Base-by-base conservation (phyloP, 2,329 filamentous ascomycete genomes). In the Myotisia sp. region DNA sequence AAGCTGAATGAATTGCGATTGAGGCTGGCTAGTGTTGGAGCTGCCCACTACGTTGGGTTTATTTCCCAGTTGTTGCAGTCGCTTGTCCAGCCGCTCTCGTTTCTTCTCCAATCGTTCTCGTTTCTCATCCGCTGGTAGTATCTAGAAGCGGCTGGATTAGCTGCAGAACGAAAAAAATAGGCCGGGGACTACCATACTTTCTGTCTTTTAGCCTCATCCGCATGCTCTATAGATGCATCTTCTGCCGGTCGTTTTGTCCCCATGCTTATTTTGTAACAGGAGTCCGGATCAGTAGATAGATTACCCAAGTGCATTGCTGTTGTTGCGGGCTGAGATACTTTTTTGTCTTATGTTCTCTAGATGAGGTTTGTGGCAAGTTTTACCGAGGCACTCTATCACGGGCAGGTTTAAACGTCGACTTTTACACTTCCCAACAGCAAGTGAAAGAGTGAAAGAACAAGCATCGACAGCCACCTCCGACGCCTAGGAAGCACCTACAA, bases 1-100 rank as follows among this genome's bases (percentile, higher is more conserved):
- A 10, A 53, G 34, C 10, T 39, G 26, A 12, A 30, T 36, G 3
- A 53, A 37, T 13, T 41, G 47, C 22, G 40, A 39, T 34, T 37
- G 27, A 28, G n/a, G n/a, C n/a, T n/a, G n/a, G n/a, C n/a, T n/a
- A n/a, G n/a, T n/a, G n/a, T n/a, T n/a, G n/a, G n/a, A n/a, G n/a
- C n/a, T n/a, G n/a, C n/a, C n/a, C n/a, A n/a, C n/a, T n/a, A n/a
- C n/a, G n/a, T n/a, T n/a, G n/a, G n/a, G n/a, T n/a, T n/a, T n/a
- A n/a, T n/a, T n/a, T n/a, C n/a, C n/a, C n/a, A n/a, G n/a, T n/a
- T n/a, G n/a, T n/a, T n/a, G n/a, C n/a, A n/a, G n/a, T n/a, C n/a
- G n/a, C n/a, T n/a, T n/a, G n/a, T n/a, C n/a, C n/a, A n/a, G n/a
- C n/a, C n/a, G n/a, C n/a, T n/a, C n/a, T n/a, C n/a, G n/a, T n/a